These are phyloP conservation scores for Acrasis kona DNA, from an alignment of 78 protist genomes.

Conservation along the genomic window DNA sequence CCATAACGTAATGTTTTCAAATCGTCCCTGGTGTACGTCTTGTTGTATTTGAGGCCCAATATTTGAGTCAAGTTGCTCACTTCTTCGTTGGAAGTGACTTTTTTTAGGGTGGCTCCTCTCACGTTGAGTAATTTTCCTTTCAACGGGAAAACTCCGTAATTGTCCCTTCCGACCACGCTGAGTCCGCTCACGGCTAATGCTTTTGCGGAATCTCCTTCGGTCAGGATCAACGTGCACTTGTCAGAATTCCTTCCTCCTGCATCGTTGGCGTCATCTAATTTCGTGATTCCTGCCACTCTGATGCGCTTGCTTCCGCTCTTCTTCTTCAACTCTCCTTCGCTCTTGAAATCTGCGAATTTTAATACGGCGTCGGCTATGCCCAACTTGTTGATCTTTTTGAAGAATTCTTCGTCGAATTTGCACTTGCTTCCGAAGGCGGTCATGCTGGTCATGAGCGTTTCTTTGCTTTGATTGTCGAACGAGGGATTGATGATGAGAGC, in stretches of 20 bases:
- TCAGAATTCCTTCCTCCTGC: conserved; percentile 54
- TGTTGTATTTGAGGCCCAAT: conserved; percentile 76
- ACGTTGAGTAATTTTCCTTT: conserved; percentile 97
- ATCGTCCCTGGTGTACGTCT: conserved; percentile 32
- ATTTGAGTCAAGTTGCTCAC: conserved; percentile 63
- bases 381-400: conserved; percentile 48
- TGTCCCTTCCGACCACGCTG: conserved; percentile 84
- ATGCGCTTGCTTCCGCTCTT: conserved; percentile 12
- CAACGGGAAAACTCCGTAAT: conserved; percentile 98
- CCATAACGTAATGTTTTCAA: conserved; percentile 90
- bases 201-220: conserved; percentile 98
- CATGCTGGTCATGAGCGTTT: conserved; percentile 58
- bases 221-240: conserved; percentile 95
- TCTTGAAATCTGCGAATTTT: conserved; percentile 55
- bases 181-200: conserved; percentile 73
- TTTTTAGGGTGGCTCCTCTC: conserved; percentile 72
- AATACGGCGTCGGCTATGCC: conserved; percentile 59
- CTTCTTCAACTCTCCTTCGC: conserved; percentile 14
- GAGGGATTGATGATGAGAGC: conserved; percentile 93
- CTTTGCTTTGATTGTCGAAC: conserved; percentile 95
- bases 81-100: conserved; percentile 72
- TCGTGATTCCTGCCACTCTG: conserved; percentile 54
- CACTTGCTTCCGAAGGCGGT: conserved; percentile 74
- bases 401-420: conserved; percentile 48
- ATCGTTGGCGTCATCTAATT: conserved; percentile 95